phyloP scores from a whole-genome alignment of 345 rosid genomes.

The Pistacia integerrima region DNA sequence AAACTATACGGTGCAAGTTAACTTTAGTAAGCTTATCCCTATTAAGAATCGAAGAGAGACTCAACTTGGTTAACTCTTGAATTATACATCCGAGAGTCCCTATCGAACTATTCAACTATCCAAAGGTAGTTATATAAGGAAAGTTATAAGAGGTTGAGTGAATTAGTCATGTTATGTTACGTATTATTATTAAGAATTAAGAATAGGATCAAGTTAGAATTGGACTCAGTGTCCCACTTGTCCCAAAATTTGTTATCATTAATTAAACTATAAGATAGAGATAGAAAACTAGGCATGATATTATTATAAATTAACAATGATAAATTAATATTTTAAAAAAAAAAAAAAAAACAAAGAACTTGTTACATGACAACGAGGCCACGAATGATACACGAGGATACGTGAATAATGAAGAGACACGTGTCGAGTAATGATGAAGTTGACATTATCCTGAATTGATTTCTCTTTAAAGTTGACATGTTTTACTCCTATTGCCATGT shows the following conservation, averaged over 20 bases:
- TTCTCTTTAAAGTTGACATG: not conserved
- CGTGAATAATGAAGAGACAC: conserved; percentile 19
- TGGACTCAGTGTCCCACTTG: not conserved
- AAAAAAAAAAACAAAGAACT: not conserved
- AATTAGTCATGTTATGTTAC: not conserved
- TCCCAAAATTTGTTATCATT: not conserved
- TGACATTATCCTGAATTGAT: not conserved
- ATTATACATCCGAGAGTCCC: no score
- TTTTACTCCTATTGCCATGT: no score
- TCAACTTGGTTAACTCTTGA: no score
- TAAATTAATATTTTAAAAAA: not conserved
- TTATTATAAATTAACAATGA: not conserved
- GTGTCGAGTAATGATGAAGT: conserved; percentile 2
- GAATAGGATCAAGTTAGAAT: not conserved
- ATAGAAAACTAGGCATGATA: no score
- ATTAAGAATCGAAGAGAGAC: no score
- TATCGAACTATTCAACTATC: no score
- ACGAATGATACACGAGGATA: no score
- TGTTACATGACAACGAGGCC: conserved; percentile 30
- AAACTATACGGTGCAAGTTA: no score
- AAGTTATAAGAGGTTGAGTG: no score
- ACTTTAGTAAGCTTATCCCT: no score
- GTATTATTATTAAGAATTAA: not conserved
- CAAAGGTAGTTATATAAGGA: no score
- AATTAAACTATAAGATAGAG: no score